Evolutionary conservation across 805 yeast species (phyloP), one percentile per base, ranked within the genome.

Genomic region (Yamadazyma laniorum): DNA sequence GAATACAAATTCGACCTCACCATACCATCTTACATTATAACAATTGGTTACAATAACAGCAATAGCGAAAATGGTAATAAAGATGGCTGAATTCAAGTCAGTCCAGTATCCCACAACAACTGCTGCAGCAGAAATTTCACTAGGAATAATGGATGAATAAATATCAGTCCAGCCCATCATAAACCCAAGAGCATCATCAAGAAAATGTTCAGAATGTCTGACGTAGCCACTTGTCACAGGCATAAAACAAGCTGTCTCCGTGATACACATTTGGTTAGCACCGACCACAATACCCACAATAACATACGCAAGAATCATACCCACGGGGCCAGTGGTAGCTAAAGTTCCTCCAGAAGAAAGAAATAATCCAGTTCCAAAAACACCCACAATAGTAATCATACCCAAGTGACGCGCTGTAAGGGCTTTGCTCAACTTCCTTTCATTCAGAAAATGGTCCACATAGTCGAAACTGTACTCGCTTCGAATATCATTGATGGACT

Each of bases 321-420:
- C 68, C 4, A 73, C 77, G 9, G 49, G 50, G 5, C 58, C 58
- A 18, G 77, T 79, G 8, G 47, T 58, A 19, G 66, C 63, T 36
- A 79, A 59, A 8, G 79, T 65, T 28, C 65, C 67, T 15, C 81
- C 80, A 0, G 76, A 63, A 26, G 79, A 75, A 25, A 79, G 63
- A 52, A 76, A 79, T 22, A 80, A 59, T 49, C 85, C 85, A 21
- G 74, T 68, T 39, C 74, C 75, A 45, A 69, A 58, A 9, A 53
- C 51, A 16, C 56, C 54, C 11, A 50, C 57, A 16, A 58, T 42
- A 16, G 57, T 43, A 13, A 56, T 39, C 48, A 54, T 51, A 9
- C 41, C 40, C 17, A 55, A 35, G 26, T 51, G 53, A 35, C 60
- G 46, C 15, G 51, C 32, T 13, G 39, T 42, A n/a, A 55, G 43